These are phyloP conservation scores for Lactifluus subvellereus DNA, from an alignment of 768 basidiomycete genomes.

Conservation along the genomic window DNA sequence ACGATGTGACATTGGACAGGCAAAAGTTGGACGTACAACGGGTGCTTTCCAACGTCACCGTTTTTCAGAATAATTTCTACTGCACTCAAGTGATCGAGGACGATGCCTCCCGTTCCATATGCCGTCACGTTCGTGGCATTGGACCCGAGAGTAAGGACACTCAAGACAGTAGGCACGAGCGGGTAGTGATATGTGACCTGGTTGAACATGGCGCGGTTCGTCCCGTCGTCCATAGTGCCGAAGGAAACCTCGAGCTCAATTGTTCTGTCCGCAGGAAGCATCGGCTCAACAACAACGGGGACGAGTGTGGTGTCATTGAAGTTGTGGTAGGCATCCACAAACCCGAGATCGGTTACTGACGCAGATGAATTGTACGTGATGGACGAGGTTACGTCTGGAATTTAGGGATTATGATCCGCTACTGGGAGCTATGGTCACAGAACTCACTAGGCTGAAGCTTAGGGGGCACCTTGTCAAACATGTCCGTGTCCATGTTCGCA, in stretches of 20 bases:
- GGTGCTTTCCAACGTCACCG: constrained; percentile 68
- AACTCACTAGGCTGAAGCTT: constrained; percentile 66
- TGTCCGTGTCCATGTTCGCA: constrained; percentile 81
- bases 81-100: constrained; percentile 68
- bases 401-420: neutral
- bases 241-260: constrained; percentile 71
- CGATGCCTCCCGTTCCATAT: constrained; percentile 77
- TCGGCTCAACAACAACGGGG: constrained; percentile 50
- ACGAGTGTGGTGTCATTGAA: constrained; percentile 65
- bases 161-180: constrained; percentile 70
- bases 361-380: constrained; percentile 64
- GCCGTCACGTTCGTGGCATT: constrained; percentile 61
- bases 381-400: constrained; percentile 74
- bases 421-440: neutral
- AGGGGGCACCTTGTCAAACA: constrained; percentile 82
- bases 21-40: constrained; percentile 54
- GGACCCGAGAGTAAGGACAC: constrained; percentile 65
- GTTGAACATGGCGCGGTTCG: constrained; percentile 78
- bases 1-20: constrained; percentile 4
- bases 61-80: constrained; percentile 76
- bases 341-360: constrained; percentile 46
- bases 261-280: constrained; percentile 47
- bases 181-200: constrained; percentile 62
- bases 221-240: constrained; percentile 81
- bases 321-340: constrained; percentile 51